Evolutionary conservation across 2,329 filamentous ascomycete species (phyloP).

Genomic region (Achaetomium macrosporum): DNA sequence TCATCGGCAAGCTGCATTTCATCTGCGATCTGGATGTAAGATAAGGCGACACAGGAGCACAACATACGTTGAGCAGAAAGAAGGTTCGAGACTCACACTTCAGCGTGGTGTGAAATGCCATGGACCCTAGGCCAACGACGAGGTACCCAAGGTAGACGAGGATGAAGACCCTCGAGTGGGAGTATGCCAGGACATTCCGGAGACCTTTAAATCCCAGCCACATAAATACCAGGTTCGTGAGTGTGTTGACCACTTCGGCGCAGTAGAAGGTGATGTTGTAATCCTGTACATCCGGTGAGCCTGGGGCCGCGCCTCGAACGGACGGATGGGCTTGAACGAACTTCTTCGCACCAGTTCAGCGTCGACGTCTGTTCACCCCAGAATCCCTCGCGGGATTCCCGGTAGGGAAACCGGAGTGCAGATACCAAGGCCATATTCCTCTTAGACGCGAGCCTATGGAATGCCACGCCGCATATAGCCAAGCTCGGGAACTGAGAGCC

Average conservation of each 20-base stretch:
- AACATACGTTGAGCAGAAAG: not conserved
- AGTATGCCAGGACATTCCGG: slow-evolving; percentile 62
- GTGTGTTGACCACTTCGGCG: slow-evolving; percentile 47
- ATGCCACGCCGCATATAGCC: slow-evolving; percentile 2
- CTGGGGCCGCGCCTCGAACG: not conserved
- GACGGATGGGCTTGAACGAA: slow-evolving; percentile 11
- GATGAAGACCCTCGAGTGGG: slow-evolving; percentile 70
- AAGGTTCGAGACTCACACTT: slow-evolving; percentile 41
- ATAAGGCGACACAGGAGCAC: not conserved
- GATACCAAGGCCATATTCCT: slow-evolving; percentile 15
- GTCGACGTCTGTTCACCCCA: slow-evolving; percentile 36
- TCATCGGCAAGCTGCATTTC: slow-evolving; percentile 57
- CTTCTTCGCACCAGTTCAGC: slow-evolving; percentile 37
- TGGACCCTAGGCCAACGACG: slow-evolving; percentile 49
- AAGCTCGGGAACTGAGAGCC: not conserved
- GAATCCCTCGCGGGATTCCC: slow-evolving; percentile 32
- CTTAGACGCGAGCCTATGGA: not conserved
- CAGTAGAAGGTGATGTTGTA: slow-evolving; percentile 35
- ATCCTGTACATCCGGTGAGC: slow-evolving; percentile 22
- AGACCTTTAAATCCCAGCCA: slow-evolving; percentile 72
- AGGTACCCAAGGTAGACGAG: slow-evolving; percentile 53
- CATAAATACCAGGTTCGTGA: slow-evolving; percentile 79
- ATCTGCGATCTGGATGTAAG: slow-evolving; percentile 33
- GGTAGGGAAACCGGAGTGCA: slow-evolving; percentile 30
- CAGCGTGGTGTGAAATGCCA: slow-evolving; percentile 51